Evolutionary conservation across 208 protist genomes (phyloP).

Genomic region (Acanthamoeba castellanii): DNA sequence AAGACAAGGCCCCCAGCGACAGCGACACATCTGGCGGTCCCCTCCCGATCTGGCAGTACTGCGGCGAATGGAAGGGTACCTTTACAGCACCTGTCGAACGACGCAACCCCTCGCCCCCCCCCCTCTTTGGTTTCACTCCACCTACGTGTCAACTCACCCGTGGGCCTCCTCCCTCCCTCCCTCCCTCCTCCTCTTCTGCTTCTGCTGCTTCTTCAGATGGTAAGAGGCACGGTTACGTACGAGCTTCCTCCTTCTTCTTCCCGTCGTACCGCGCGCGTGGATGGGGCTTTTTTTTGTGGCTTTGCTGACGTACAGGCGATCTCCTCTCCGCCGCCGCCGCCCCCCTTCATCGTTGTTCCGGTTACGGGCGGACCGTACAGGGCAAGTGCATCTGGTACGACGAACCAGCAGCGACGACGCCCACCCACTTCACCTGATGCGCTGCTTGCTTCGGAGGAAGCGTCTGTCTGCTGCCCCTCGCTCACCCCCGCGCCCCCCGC

Average conservation of each 20-base stretch:
- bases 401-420: not conserved
- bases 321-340: not conserved
- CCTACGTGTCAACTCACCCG: not conserved
- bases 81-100: too few species aligned
- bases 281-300: not conserved
- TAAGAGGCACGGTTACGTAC: not conserved
- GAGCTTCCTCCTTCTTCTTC: not conserved
- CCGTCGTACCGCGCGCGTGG: not conserved
- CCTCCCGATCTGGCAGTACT: not conserved
- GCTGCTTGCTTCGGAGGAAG: too few species aligned
- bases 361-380: not conserved
- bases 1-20: not conserved
- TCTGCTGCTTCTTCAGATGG: not conserved
- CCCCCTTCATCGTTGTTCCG: not conserved
- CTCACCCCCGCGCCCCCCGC: not conserved
- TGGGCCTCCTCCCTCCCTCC: not conserved
- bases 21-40: not conserved
- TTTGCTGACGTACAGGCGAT: too few species aligned
- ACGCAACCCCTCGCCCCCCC: too few species aligned
- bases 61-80: slow-evolving; percentile 24
- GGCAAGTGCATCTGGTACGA: slow-evolving; percentile 48
- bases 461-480: not conserved
- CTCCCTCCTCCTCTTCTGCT: not conserved
- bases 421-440: not conserved
- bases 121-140: not conserved